Percentiles rank a stretch among this genome's conserved stretches.
Evolutionary conservation across 2,329 filamentous ascomycete species (phyloP).

Genomic region (Aspergillus eucalypticola): DNA sequence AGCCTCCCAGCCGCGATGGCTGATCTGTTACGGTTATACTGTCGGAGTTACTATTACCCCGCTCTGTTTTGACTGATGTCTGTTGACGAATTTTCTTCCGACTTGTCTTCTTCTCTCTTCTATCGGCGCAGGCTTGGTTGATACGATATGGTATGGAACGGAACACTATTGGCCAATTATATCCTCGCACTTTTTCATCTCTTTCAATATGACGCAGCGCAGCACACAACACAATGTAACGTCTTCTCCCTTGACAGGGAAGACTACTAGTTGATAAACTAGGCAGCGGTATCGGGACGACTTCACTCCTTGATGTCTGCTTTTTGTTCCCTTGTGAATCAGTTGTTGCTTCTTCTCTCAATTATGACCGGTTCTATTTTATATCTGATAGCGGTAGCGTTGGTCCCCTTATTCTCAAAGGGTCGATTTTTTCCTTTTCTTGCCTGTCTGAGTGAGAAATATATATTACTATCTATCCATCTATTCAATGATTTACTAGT

Average conservation of each 20-base stretch:
- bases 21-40: constrained; percentile 3
- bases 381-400: constrained; percentile 3
- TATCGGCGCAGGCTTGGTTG: constrained; percentile 1
- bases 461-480: not conserved
- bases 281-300: not conserved
- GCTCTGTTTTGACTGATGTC: constrained; percentile 4
- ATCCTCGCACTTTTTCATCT: no score
- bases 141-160: not conserved
- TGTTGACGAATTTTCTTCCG: not conserved
- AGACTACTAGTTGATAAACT: not conserved
- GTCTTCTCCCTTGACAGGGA: no score
- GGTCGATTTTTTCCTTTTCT: not conserved
- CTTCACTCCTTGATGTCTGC: not conserved
- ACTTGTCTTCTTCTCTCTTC: not conserved
- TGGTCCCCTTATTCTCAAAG: not conserved
- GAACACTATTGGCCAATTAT: not conserved
- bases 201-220: not conserved
- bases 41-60: not conserved
- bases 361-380: not conserved
- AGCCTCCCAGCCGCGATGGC: not conserved
- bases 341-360: not conserved
- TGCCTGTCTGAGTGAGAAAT: not conserved
- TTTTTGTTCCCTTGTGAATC: not conserved
- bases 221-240: no score
- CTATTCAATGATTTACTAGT: no score